Base-by-base conservation (phyloP, 1,139 yeast species). In the Pichia sp. region DNA sequence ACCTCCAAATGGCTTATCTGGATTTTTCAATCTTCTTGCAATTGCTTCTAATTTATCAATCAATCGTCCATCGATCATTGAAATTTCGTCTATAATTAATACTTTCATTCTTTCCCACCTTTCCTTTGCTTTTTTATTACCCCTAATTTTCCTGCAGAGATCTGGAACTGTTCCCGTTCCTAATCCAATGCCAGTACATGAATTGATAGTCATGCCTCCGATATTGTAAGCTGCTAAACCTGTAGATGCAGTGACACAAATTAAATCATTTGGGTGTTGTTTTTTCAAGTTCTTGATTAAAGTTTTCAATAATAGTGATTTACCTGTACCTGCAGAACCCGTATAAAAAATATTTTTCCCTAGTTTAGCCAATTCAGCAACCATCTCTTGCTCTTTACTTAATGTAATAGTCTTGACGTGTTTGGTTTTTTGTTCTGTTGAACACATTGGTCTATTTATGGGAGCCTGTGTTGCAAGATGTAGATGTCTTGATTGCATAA, bases 301-400 rank as follows among this genome's bases (percentile, higher is more conserved):
- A 26, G 83, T 76, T 51, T 83, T 73, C 44, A 94, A 69, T 20
- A 86, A 70, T 6, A 89, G 82, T 1, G 96, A 87, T 63, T 89
- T 89, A 59, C 97, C 97, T 1, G 97, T 89, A 59, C 97, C 97
- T 0, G 97, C 97, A 38, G 96, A 86, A 38, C 97, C 97, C 0
- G 97, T 89, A 60, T 85, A 89, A 61, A 89, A 89, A 1, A 88
- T 65, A 39, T 82, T 85, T 22, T 71, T 68, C 0, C 87, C 78
- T 29, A 76, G 69, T 29, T 80, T 71, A 6, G 88, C 92, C 42
- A 84, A 67, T n/a, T 77, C 72, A 13, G 87, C 69, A 9, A 92
- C 88, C 29, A 71, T 66, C 44, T 70, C 66, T 65, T 92, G 98
- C 61, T 92, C 97, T 23, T 74, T 73, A 51, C 85, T 77, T 13